These are phyloP conservation scores for Phoma sp. DNA, from an alignment of 2,329 filamentous ascomycete species.

Conservation along the genomic window DNA sequence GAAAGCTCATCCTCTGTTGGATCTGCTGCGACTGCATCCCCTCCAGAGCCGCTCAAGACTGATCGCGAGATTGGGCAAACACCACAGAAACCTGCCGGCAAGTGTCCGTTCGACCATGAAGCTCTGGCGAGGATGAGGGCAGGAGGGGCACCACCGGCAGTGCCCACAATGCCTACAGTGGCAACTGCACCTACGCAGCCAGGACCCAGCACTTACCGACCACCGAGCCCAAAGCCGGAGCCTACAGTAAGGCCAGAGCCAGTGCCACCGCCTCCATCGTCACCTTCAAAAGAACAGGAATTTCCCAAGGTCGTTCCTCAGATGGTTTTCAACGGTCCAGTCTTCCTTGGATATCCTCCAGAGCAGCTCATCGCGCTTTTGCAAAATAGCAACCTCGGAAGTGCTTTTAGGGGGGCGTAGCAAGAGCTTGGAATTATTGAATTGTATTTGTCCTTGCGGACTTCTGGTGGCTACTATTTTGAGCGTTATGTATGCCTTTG, in stretches of 20 bases:
- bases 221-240: slow-evolving; percentile 16
- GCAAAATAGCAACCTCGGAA: slow-evolving; percentile 48
- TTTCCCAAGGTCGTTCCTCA: slow-evolving; percentile 59
- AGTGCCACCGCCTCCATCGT: slow-evolving; percentile 10
- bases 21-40: slow-evolving; percentile 51
- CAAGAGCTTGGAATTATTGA: not conserved
- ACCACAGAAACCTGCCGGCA: slow-evolving; percentile 34
- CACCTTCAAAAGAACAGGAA: slow-evolving; percentile 17
- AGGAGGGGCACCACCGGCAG: slow-evolving; percentile 9
- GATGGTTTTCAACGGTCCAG: slow-evolving; percentile 90
- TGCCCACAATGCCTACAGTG: slow-evolving; percentile 9
- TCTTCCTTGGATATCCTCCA: slow-evolving; percentile 82
- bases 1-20: slow-evolving; percentile 49
- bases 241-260: slow-evolving; percentile 14
- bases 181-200: slow-evolving; percentile 22
- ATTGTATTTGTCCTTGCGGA: slow-evolving; percentile 2
- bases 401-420: slow-evolving; percentile 31
- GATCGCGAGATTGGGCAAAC: slow-evolving; percentile 33
- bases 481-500: slow-evolving; percentile 4
- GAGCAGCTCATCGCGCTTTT: slow-evolving; percentile 46
- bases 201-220: slow-evolving; percentile 16
- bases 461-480: not conserved
- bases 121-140: slow-evolving; percentile 31
- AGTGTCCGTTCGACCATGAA: slow-evolving; percentile 47
- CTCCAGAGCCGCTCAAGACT: slow-evolving; percentile 62